A percentile compares a stretch with the other conserved stretches of the same genome.
Evolutionary conservation across 768 basidiomycete species (phyloP).

Genomic region (Tulasnella sp.): DNA sequence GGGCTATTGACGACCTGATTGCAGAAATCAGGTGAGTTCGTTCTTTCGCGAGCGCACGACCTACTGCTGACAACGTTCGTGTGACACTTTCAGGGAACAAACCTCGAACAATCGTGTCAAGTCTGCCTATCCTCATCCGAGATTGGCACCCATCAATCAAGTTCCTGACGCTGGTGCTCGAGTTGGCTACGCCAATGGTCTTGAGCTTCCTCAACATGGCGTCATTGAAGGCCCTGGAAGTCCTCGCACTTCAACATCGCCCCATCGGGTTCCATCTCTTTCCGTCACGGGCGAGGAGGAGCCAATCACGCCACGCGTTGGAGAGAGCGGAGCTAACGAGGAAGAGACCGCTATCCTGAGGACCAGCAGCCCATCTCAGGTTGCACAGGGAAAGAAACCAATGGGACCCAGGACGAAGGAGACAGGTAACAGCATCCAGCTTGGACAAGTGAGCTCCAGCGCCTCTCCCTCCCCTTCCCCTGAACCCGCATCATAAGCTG

Average conservation of each 20-base stretch:
- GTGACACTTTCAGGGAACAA: constrained; percentile 55
- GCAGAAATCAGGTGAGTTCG: constrained; percentile 68
- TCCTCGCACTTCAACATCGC: background rate
- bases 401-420: constrained; percentile 24
- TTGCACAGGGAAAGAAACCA: constrained; percentile 13
- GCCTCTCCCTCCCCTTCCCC: background rate
- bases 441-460: constrained; percentile 12
- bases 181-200: constrained; percentile 59
- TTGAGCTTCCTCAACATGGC: constrained; percentile 55
- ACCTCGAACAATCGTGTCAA: constrained; percentile 81
- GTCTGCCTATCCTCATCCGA: constrained; percentile 61
- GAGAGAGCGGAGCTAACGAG: background rate
- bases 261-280: background rate
- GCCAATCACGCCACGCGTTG: background rate
- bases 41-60: constrained; percentile 22
- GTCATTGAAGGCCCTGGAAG: constrained; percentile 39
- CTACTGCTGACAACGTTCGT: background rate
- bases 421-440: constrained; percentile 15
- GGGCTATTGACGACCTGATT: constrained; percentile 70
- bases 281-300: background rate
- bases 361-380: background rate
- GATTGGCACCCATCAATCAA: constrained; percentile 62
- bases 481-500: background rate
- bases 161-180: constrained; percentile 70
- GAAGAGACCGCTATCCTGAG: background rate